Evolutionary conservation across 139 green algal species (phyloP).

Genomic region (Coelastrella sp.): DNA sequence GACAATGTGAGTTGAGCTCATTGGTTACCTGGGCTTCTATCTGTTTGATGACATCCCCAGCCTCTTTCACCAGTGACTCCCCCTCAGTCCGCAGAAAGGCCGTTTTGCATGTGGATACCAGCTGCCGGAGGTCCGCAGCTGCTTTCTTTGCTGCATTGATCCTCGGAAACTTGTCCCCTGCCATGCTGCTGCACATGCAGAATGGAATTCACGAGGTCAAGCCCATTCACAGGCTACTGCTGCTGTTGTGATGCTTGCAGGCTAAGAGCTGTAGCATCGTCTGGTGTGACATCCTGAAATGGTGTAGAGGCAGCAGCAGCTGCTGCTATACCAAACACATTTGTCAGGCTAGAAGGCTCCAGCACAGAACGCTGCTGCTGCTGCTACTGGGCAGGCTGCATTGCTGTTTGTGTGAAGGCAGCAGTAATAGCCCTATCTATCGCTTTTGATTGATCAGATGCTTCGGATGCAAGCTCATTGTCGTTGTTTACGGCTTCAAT

Average conservation of each 20-base stretch:
- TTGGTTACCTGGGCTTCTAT: slow-evolving; percentile 3
- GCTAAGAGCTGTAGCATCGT: not conserved
- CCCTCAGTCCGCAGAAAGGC: not conserved
- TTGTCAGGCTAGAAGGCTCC: not conserved
- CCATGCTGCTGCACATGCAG: slow-evolving; percentile 8
- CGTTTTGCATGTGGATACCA: not conserved
- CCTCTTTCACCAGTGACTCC: not conserved
- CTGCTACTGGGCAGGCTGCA: not conserved
- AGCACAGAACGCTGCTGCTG: slow-evolving; percentile 9
- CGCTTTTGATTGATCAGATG: too few species aligned
- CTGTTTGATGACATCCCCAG: not conserved
- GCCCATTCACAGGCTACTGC: too few species aligned
- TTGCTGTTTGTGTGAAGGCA: not conserved
- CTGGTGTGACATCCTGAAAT: not conserved
- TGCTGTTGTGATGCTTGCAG: slow-evolving; percentile 71
- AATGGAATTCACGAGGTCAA: too few species aligned
- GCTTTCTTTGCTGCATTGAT: slow-evolving; percentile 22
- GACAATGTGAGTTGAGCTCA: too few species aligned
- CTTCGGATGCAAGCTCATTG: too few species aligned
- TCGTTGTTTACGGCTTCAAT: too few species aligned
- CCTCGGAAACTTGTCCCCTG: not conserved
- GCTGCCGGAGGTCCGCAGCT: not conserved
- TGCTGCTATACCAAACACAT: too few species aligned
- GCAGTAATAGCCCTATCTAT: not conserved
- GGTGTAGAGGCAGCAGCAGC: too few species aligned